phyloP scores from a whole-genome alignment of 1,284 basidiomycete genomes.

The Phellopilus nigrolimitatus region DNA sequence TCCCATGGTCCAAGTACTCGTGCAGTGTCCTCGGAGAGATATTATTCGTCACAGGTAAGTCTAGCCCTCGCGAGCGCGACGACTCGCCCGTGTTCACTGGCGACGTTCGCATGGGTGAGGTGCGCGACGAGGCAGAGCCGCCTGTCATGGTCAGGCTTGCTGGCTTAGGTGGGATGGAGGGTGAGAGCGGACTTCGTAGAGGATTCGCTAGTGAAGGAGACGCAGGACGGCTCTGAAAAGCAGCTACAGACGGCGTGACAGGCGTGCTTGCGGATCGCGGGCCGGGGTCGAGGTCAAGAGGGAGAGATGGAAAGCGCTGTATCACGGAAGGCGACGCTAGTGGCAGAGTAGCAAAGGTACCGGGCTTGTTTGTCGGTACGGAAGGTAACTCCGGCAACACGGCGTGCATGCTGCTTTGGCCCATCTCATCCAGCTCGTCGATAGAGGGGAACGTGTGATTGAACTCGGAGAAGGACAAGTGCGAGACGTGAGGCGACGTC shows the following conservation, averaged over 20 bases:
- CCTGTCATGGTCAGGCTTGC: conserved; percentile 31
- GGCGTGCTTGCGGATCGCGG: conserved; percentile 70
- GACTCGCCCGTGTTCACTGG: conserved; percentile 17
- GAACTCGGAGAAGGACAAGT: conserved; percentile 47
- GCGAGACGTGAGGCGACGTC: conserved; percentile 34
- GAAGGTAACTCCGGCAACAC: conserved; percentile 42
- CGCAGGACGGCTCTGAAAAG: conserved; percentile 57
- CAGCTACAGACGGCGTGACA: conserved; percentile 51
- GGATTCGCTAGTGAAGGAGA: conserved; percentile 39
- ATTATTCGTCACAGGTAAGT: conserved; percentile 51
- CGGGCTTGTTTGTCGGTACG: conserved; percentile 36
- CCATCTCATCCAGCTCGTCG: conserved; percentile 66
- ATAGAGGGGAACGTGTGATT: conserved; percentile 64
- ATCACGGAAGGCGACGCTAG: conserved; percentile 23
- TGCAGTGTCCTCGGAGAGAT: conserved; percentile 59
- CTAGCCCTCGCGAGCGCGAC: conserved; percentile 29
- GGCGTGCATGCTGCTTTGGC: conserved; percentile 12
- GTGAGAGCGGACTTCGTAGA: conserved; percentile 27
- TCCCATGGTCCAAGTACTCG: conserved; percentile 47
- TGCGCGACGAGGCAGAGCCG: conserved; percentile 21
- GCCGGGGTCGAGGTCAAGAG: conserved; percentile 55
- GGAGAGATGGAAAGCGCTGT: conserved; percentile 41
- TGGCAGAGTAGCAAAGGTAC: conserved; percentile 26
- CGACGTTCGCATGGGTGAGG: conserved; percentile 12
- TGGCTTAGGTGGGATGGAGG: conserved; percentile 40